phyloP scores from a whole-genome alignment of 108 stramenopile genomes.

The Cyclotella kingstonii region DNA sequence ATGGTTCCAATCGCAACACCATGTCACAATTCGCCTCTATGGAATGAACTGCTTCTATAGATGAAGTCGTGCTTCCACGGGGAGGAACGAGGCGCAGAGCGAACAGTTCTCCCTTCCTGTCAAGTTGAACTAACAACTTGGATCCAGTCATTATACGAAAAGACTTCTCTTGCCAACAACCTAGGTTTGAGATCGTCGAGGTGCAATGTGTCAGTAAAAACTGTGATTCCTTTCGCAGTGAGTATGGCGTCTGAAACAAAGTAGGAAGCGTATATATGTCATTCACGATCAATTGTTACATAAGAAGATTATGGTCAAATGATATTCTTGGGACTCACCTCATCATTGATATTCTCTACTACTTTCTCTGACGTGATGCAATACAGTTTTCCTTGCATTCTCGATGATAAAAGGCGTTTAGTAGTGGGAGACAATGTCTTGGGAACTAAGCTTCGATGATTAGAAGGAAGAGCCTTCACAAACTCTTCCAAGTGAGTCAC shows the following conservation, averaged over 20 bases:
- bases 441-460: conserved; percentile 3
- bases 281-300: not conserved
- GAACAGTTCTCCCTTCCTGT: too few relatives aligned
- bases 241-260: conserved; percentile 2
- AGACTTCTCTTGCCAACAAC: too few relatives aligned
- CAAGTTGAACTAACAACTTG: too few relatives aligned
- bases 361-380: conserved; percentile 13
- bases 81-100: too few relatives aligned
- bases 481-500: conserved; percentile 17
- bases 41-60: too few relatives aligned
- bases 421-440: conserved; percentile 8
- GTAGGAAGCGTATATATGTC: not conserved
- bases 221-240: conserved; percentile 6
- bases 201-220: conserved; percentile 12
- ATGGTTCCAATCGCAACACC: too few relatives aligned
- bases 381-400: conserved; percentile 21
- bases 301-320: not conserved
- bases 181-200: not conserved
- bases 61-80: too few relatives aligned
- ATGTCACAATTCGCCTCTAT: too few relatives aligned
- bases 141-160: too few relatives aligned
- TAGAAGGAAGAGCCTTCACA: conserved; percentile 19
- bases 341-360: conserved; percentile 12
- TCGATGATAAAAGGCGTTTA: conserved; percentile 19
- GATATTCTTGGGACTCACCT: too few relatives aligned